phyloP scores from a whole-genome alignment of 1,284 basidiomycete genomes.

The Cryptococcus floricola region DNA sequence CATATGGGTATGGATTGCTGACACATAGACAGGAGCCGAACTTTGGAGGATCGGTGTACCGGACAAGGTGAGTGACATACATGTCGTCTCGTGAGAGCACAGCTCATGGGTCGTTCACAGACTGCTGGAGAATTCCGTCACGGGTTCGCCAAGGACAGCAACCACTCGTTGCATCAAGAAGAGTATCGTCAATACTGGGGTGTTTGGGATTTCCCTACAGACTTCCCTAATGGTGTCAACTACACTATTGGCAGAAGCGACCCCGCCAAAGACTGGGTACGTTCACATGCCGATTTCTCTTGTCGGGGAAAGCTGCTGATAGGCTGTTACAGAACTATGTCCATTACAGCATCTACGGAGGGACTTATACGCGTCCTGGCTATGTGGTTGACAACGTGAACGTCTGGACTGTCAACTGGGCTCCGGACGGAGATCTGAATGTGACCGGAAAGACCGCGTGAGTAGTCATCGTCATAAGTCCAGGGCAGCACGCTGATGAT shows the following conservation, averaged over 20 bases:
- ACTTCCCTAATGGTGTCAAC: slow-evolving; percentile 29
- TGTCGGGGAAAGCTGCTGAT: neutral
- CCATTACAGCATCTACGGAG: slow-evolving; percentile 8
- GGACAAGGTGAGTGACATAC: slow-evolving; percentile 10
- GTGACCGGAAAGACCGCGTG: slow-evolving; percentile 5
- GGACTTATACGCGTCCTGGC: neutral
- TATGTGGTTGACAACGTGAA: slow-evolving; percentile 18
- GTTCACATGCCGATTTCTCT: neutral
- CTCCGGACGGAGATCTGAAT: neutral
- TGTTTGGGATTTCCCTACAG: slow-evolving; percentile 21
- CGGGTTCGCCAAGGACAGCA: slow-evolving; percentile 17
- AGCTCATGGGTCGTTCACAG: neutral
- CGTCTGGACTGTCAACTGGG: slow-evolving; percentile 21
- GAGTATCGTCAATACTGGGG: slow-evolving; percentile 29
- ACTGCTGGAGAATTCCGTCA: slow-evolving; percentile 14
- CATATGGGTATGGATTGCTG: neutral
- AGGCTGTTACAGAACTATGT: slow-evolving; percentile 3
- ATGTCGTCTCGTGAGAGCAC: neutral
- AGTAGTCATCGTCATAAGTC: neutral
- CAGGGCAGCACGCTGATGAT: neutral
- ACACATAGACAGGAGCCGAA: slow-evolving; percentile 22
- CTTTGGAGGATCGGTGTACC: slow-evolving; percentile 37
- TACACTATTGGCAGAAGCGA: slow-evolving; percentile 22
- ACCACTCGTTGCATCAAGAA: slow-evolving; percentile 18
- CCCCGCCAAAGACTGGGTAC: slow-evolving; percentile 5